phyloP scores from a whole-genome alignment of 805 yeast genomes.

The Cyberlindnera subsufficiens region DNA sequence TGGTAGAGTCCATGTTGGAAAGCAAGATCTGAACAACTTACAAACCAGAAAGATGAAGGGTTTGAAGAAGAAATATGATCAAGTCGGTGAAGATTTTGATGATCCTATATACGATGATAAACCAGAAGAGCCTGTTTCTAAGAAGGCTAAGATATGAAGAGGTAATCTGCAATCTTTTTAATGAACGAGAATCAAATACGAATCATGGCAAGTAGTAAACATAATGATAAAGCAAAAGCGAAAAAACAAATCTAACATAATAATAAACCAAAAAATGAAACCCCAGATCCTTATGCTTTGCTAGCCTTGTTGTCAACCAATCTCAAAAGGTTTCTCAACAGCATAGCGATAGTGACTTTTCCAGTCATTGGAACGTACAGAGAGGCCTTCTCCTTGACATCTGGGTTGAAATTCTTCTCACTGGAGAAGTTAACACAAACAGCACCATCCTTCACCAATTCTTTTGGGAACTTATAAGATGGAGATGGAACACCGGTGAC shows the following conservation, averaged over 20 bases:
- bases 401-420: constrained; percentile 79
- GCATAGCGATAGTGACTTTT: constrained; percentile 93
- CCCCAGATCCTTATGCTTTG: not conserved
- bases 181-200: not conserved
- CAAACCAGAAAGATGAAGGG: constrained; percentile 99
- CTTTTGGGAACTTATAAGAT: constrained; percentile 79
- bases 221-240: too few species aligned
- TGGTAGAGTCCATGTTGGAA: constrained; percentile 94
- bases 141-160: constrained; percentile 19
- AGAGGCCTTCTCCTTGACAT: constrained; percentile 80
- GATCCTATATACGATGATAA: constrained; percentile 42
- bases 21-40: constrained; percentile 82
- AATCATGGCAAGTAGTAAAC: not conserved
- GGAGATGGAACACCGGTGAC: constrained; percentile 94
- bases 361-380: constrained; percentile 94
- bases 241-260: not conserved
- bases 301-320: constrained; percentile 57
- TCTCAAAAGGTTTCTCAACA: constrained; percentile 81
- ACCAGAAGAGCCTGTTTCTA: constrained; percentile 30
- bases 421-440: constrained; percentile 87
- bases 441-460: constrained; percentile 78
- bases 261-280: not conserved
- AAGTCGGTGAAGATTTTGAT: constrained; percentile 45
- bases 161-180: not conserved
- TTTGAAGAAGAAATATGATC: constrained; percentile 81